Conservation (phyloP, 495 filamentous ascomycete species). For the Pseudomonodictys pantanalensis region DNA sequence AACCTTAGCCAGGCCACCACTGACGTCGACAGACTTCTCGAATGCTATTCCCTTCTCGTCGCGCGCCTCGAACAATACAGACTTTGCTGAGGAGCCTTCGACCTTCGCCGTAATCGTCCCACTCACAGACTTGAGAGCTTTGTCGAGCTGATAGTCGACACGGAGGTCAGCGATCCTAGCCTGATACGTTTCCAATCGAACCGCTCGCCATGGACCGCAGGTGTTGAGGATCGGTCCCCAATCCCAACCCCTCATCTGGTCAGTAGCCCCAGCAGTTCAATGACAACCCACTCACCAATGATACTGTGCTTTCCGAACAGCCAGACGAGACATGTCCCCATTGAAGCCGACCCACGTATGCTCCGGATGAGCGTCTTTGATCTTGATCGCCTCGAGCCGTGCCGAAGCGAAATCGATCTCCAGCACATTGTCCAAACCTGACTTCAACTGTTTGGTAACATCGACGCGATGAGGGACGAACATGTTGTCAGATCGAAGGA, state of each 20-base stretch:
- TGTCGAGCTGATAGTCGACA: slow-evolving; percentile 37
- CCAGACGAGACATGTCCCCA: slow-evolving; percentile 41
- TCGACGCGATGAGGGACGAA: slow-evolving; percentile 41
- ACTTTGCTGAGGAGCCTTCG: slow-evolving; percentile 32
- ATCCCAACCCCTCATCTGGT: slow-evolving; percentile 44
- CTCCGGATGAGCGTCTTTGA: slow-evolving; percentile 41
- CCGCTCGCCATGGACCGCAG: slow-evolving; percentile 41
- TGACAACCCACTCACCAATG: slow-evolving; percentile 32
- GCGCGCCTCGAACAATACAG: slow-evolving; percentile 33
- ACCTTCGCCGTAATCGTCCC: slow-evolving; percentile 34
- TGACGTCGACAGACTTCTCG: slow-evolving; percentile 30
- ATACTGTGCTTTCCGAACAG: slow-evolving; percentile 41
- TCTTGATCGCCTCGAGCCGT: slow-evolving; percentile 33
- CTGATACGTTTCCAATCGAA: slow-evolving; percentile 40
- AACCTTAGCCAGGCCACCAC: slow-evolving; percentile 34
- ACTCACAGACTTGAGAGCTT: slow-evolving; percentile 34
- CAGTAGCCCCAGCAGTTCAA: no score
- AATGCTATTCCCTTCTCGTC: slow-evolving; percentile 32
- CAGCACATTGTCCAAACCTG: slow-evolving; percentile 31
- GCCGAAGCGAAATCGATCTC: slow-evolving; percentile 41
- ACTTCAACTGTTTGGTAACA: slow-evolving; percentile 33
- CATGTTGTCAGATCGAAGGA: slow-evolving; percentile 43
- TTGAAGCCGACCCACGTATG: slow-evolving; percentile 43
- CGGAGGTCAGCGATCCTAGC: slow-evolving; percentile 36
- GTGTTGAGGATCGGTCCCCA: slow-evolving; percentile 43